phyloP scores from a whole-genome alignment of 768 basidiomycete species.

The Russula brevipes region DNA sequence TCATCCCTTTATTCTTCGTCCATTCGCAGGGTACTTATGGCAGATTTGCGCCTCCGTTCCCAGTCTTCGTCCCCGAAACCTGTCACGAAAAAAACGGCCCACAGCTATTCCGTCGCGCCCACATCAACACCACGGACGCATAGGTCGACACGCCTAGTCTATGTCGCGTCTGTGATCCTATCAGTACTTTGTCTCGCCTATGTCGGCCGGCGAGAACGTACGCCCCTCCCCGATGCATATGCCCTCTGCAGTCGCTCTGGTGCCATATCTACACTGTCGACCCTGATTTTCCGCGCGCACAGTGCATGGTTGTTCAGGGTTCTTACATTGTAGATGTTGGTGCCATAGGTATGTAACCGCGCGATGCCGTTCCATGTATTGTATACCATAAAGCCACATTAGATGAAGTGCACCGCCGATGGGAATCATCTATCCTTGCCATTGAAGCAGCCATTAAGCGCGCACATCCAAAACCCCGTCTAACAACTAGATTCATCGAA shows the following conservation, averaged over 20 bases:
- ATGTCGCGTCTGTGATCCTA: slow-evolving; percentile 26
- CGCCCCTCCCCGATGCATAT: slow-evolving; percentile 37
- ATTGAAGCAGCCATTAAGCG: slow-evolving; percentile 24
- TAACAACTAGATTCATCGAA: slow-evolving; percentile 46
- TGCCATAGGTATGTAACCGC: slow-evolving; percentile 44
- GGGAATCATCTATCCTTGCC: slow-evolving; percentile 31
- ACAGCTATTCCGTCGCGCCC: not conserved
- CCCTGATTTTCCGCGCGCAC: slow-evolving; percentile 41
- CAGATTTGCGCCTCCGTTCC: slow-evolving; percentile 25
- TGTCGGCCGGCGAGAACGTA: slow-evolving; percentile 1
- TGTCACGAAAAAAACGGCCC: slow-evolving; percentile 1
- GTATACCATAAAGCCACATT: slow-evolving; percentile 14
- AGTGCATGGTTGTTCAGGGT: slow-evolving; percentile 59
- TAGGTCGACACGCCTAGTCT: slow-evolving; percentile 14
- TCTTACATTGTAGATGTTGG: slow-evolving; percentile 50
- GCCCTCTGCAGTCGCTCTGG: slow-evolving; percentile 57
- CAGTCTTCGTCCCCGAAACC: slow-evolving; percentile 22
- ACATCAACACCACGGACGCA: slow-evolving; percentile 1
- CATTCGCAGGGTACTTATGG: slow-evolving; percentile 12
- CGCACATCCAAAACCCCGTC: slow-evolving; percentile 27
- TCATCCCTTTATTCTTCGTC: slow-evolving; percentile 4
- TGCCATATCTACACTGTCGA: slow-evolving; percentile 66
- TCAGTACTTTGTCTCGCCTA: slow-evolving; percentile 25
- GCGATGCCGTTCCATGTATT: not conserved
- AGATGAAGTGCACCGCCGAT: slow-evolving; percentile 43